Evolutionary conservation across 306 rosid genomes (phyloP), one percentile per base, ranked within the genome.

Genomic region (Cicer judaicum): DNA sequence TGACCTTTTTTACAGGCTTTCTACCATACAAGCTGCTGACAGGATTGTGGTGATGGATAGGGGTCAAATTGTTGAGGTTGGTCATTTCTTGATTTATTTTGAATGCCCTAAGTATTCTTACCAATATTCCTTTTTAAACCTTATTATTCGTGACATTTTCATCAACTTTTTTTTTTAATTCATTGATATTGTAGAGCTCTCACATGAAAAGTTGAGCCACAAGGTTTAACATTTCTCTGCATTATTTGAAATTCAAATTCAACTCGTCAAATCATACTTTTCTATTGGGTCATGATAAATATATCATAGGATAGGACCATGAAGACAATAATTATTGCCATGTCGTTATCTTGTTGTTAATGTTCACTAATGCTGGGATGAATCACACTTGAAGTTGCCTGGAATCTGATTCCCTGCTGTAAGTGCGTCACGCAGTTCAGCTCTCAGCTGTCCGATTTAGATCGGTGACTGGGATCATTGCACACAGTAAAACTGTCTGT

Each of bases 21-120:
- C 98, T 74, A 94, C 98, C 42, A 87, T 91, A 72, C 96, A 94
- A 88, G 96, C 96, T 6, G 96, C 97, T 53, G 98, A 94, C 82
- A 83, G 93, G 85, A 94, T 94, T 64, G 89, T 94, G 73, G 98
- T 90, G 18, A 91, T 94, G 97, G 97, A 91, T 76, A 76, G 79
- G 18, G 98, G 98, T 79, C 87, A 72, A 49, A 77, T 90, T 61
- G 90, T 94, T 19, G 97, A 94, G 97, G 98, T 93, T 87, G 36
- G 88, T 79, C 50, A 68, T 69, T 39, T 68, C 64, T 68, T 79
- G 64, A 8, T 76, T 77, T 62, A 47, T 59, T 81, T 78, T 72
- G 50, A 70, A 65, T 59, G 21, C 52, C 59, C 54, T 44, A 64
- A 72, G 12, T 64, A 65, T 49, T 74, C 39, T 50, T 24, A 57